Evolutionary conservation across 1,139 yeast genomes (phyloP).

Genomic region (Pichia terricola): DNA sequence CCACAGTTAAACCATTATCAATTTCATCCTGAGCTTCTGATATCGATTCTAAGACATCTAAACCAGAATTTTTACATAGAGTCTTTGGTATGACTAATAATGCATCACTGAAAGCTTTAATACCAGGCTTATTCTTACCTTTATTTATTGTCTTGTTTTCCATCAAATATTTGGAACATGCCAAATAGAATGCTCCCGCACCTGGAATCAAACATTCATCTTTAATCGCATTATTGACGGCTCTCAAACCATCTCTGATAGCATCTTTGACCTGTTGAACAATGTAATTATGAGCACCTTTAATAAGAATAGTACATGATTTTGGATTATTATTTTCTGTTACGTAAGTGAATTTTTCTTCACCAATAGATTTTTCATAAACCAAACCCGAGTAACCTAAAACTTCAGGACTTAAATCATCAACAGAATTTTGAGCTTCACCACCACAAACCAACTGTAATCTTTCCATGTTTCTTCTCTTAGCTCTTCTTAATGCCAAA

Average conservation of each 20-base stretch:
- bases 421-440: conserved; percentile 95
- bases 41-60: conserved; percentile 83
- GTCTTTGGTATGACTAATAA: conserved; percentile 88
- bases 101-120: conserved; percentile 90
- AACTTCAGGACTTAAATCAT: conserved; percentile 76
- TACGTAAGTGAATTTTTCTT: conserved; percentile 93
- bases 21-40: conserved; percentile 88
- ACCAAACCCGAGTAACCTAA: conserved; percentile 89
- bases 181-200: conserved; percentile 90
- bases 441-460: conserved; percentile 95
- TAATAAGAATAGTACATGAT: conserved; percentile 83
- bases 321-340: conserved; percentile 90
- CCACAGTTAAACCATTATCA: conserved; percentile 71
- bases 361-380: conserved; percentile 89
- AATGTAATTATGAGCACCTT: conserved; percentile 85
- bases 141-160: conserved; percentile 47
- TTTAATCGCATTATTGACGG: conserved; percentile 83
- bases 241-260: conserved; percentile 90
- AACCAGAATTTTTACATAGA: conserved; percentile 84
- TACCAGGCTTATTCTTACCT: conserved; percentile 85
- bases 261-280: conserved; percentile 94
- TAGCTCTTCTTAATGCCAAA: conserved; percentile 92
- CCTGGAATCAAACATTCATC: conserved; percentile 90
- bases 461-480: conserved; percentile 98
- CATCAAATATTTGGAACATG: conserved; percentile 63